A percentile compares a stretch with the other conserved stretches of the same genome.
Evolutionary conservation across 1,139 yeast genomes (phyloP).

Genomic region (Pichia sp.): DNA sequence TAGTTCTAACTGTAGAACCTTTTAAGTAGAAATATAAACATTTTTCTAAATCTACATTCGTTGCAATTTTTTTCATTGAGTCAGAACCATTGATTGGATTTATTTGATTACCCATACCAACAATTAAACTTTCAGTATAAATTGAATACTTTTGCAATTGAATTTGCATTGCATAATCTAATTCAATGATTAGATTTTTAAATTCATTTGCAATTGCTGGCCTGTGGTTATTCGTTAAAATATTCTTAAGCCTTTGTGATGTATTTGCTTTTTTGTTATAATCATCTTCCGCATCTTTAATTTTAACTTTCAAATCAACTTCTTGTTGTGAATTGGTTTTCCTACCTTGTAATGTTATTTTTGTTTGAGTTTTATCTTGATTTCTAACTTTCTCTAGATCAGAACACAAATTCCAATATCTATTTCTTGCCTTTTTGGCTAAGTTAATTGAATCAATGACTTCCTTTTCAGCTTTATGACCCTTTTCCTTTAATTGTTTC

Average conservation of each 20-base stretch:
- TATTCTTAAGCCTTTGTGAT: slow-evolving; percentile 69
- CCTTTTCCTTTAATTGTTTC: slow-evolving; percentile 74
- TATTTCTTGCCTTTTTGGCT: slow-evolving; percentile 84
- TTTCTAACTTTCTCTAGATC: slow-evolving; percentile 79
- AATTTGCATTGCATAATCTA: slow-evolving; percentile 82
- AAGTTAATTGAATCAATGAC: slow-evolving; percentile 71
- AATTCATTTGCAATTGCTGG: slow-evolving; percentile 72
- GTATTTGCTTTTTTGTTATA: slow-evolving; percentile 70
- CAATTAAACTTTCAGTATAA: slow-evolving; percentile 72
- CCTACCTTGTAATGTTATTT: slow-evolving; percentile 69
- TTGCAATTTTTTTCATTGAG: slow-evolving; percentile 71
- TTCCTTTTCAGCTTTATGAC: slow-evolving; percentile 74
- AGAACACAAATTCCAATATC: slow-evolving; percentile 73
- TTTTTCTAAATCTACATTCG: slow-evolving; percentile 72
- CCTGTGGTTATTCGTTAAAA: slow-evolving; percentile 63
- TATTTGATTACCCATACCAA: slow-evolving; percentile 79
- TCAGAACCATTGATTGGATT: slow-evolving; percentile 59
- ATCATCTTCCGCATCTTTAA: slow-evolving; percentile 78
- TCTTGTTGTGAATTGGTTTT: slow-evolving; percentile 85
- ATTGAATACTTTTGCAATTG: slow-evolving; percentile 87
- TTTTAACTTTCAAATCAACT: slow-evolving; percentile 77
- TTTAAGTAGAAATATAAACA: slow-evolving; percentile 67
- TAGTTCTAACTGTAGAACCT: slow-evolving; percentile 21
- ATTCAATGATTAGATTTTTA: slow-evolving; percentile 72
- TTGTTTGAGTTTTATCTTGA: slow-evolving; percentile 73